Percentiles rank a stretch among this genome's conserved stretches.
phyloP scores from a whole-genome alignment of 768 basidiomycete species.

The Asterophora lycoperdoides region DNA sequence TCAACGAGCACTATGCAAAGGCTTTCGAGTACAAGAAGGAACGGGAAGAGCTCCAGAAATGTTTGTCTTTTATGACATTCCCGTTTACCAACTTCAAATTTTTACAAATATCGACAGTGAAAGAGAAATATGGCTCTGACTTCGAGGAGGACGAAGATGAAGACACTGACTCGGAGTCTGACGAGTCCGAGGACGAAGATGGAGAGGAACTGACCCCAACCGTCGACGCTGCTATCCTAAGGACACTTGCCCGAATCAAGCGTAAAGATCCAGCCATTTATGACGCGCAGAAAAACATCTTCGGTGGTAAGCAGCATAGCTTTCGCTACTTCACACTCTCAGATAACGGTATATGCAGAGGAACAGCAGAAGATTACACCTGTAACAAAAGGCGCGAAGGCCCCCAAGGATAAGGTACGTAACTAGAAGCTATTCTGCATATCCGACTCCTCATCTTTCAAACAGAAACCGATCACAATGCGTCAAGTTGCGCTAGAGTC shows the following conservation, averaged over 20 bases:
- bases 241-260: slow-evolving; percentile 83
- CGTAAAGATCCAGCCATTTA: slow-evolving; percentile 85
- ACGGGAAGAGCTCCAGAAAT: slow-evolving; percentile 74
- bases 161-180: slow-evolving; percentile 67
- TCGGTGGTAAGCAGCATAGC: slow-evolving; percentile 56
- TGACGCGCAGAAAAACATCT: slow-evolving; percentile 60
- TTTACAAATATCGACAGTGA: slow-evolving; percentile 45
- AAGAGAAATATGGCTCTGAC: slow-evolving; percentile 85
- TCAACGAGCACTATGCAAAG: slow-evolving; percentile 76
- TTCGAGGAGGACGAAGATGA: slow-evolving; percentile 48
- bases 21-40: slow-evolving; percentile 83
- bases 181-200: slow-evolving; percentile 88
- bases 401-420: slow-evolving; percentile 49
- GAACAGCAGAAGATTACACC: slow-evolving; percentile 52
- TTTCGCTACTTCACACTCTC: not conserved
- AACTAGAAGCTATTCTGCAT: not conserved
- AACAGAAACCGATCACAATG: slow-evolving; percentile 66
- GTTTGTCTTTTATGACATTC: slow-evolving; percentile 42
- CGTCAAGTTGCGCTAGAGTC: slow-evolving; percentile 69
- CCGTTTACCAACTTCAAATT: not conserved
- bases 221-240: slow-evolving; percentile 89
- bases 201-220: slow-evolving; percentile 93
- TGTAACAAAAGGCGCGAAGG: slow-evolving; percentile 22
- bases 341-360: slow-evolving; percentile 39
- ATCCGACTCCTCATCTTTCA: not conserved